phyloP scores from a whole-genome alignment of 1,139 yeast species.

The Protomyces macrosporus region DNA sequence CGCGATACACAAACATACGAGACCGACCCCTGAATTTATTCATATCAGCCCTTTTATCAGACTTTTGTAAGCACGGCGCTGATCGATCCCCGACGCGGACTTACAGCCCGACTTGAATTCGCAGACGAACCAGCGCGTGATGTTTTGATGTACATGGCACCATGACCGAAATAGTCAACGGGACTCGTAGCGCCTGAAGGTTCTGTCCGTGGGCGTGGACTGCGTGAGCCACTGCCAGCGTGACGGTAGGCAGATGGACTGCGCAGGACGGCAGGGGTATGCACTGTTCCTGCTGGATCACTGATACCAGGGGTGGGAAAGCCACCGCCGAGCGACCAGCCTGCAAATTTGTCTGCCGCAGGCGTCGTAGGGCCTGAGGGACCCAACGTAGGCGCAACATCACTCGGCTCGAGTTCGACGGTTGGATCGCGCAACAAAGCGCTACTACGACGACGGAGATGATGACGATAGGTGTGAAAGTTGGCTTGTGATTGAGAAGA shows the following conservation, averaged over 20 bases:
- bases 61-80: too few relatives aligned
- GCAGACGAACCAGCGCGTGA: neutral
- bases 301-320: neutral
- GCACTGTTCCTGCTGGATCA: neutral
- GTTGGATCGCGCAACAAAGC: conserved; percentile 12
- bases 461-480: conserved; percentile 4
- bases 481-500: conserved; percentile 11
- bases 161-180: neutral
- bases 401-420: conserved; percentile 17
- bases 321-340: neutral
- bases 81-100: neutral
- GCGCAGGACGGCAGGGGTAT: neutral
- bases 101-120: neutral
- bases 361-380: neutral
- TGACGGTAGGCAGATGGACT: neutral
- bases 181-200: neutral
- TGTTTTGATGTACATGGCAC: neutral
- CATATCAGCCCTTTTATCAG: too few relatives aligned
- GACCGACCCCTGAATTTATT: too few relatives aligned
- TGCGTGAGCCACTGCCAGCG: neutral
- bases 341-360: neutral
- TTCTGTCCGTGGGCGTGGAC: neutral
- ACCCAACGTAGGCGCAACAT: conserved; percentile 15
- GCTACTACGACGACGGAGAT: conserved; percentile 8
- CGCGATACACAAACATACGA: too few relatives aligned